Evolutionary conservation across 2,329 filamentous ascomycete genomes (phyloP).

Genomic region (Falciphora oryzae): DNA sequence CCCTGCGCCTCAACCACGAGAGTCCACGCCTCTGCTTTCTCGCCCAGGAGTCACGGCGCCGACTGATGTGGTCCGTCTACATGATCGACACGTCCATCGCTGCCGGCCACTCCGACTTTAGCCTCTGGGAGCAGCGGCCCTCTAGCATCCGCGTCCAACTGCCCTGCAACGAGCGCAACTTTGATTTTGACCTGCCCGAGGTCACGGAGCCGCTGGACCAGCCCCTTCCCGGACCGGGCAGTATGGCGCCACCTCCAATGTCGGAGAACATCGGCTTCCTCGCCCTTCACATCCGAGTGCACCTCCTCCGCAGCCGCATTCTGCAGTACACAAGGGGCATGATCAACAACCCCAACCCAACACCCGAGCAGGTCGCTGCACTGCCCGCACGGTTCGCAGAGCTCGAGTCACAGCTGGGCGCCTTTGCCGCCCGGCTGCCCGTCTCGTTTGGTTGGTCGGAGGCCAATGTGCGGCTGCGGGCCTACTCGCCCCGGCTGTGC

Average conservation of each 20-base stretch:
- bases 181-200: constrained; percentile 53
- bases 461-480: constrained; percentile 47
- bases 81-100: constrained; percentile 43
- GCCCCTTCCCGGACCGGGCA: constrained; percentile 34
- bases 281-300: constrained; percentile 50
- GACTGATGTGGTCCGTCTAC: constrained; percentile 44
- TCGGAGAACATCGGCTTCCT: constrained; percentile 50
- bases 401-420: constrained; percentile 38
- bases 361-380: constrained; percentile 35
- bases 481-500: constrained; percentile 51
- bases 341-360: constrained; percentile 26
- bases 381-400: constrained; percentile 43
- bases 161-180: constrained; percentile 45
- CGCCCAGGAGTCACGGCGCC: constrained; percentile 37
- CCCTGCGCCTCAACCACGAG: constrained; percentile 43
- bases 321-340: constrained; percentile 46
- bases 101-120: constrained; percentile 40
- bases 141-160: constrained; percentile 40
- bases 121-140: constrained; percentile 34
- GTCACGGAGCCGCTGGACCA: constrained; percentile 44
- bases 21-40: constrained; percentile 37
- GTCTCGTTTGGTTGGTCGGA: constrained; percentile 53
- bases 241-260: constrained; percentile 33
- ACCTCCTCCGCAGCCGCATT: constrained; percentile 49
- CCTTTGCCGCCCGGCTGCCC: constrained; percentile 48